Evolutionary conservation across 2,329 filamentous ascomycete genomes (phyloP).

Genomic region (Alternaria postmessia): DNA sequence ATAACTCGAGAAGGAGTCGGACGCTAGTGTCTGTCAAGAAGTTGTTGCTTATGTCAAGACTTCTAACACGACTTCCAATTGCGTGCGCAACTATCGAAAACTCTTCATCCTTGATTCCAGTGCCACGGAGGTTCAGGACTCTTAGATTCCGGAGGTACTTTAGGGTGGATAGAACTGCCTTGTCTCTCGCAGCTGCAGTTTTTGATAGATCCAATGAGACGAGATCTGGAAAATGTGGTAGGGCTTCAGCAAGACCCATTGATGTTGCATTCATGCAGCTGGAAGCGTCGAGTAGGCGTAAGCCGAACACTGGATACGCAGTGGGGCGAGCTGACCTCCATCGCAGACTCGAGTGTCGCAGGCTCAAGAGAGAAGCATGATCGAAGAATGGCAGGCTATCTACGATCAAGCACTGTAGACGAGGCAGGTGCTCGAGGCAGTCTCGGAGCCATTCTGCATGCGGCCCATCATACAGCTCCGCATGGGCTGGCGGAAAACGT

Average conservation of each 20-base stretch:
- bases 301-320: conserved; percentile 52
- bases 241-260: conserved; percentile 59
- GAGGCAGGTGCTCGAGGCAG: conserved; percentile 65
- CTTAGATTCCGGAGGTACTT: conserved; percentile 60
- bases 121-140: conserved; percentile 64
- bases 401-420: conserved; percentile 67
- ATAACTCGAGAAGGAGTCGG: conserved; percentile 60
- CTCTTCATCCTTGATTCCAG: conserved; percentile 63
- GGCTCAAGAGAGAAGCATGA: conserved; percentile 62
- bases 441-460: conserved; percentile 67
- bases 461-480: conserved; percentile 68
- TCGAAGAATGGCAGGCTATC: conserved; percentile 69
- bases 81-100: conserved; percentile 61
- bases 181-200: conserved; percentile 60
- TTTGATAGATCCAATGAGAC: conserved; percentile 67
- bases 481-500: conserved; percentile 67
- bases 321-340: conserved; percentile 29
- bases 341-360: conserved; percentile 51
- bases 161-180: conserved; percentile 58
- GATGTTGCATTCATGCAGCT: conserved; percentile 67
- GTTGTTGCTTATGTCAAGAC: conserved; percentile 66
- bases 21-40: conserved; percentile 64
- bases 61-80: conserved; percentile 62
- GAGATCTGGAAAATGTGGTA: conserved; percentile 62
- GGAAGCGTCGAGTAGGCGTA: conserved; percentile 66